Percentiles rank a stretch among this genome's conserved stretches.
These are phyloP conservation scores for Acmispon strigosus DNA, from an alignment of 306 rosid species.

Conservation along the genomic window DNA sequence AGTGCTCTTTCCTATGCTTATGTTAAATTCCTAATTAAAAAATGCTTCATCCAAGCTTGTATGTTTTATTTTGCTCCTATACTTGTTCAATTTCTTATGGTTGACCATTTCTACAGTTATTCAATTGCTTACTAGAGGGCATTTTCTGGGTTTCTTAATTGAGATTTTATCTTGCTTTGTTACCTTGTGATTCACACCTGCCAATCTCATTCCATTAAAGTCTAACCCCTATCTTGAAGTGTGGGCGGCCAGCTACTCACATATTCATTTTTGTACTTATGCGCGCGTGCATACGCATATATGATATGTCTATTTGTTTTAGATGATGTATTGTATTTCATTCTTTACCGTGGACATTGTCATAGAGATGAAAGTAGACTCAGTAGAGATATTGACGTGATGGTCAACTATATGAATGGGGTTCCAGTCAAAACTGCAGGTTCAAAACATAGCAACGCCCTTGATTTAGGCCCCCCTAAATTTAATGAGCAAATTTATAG, in stretches of 20 bases:
- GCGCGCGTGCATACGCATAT: neutral
- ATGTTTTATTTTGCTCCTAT: neutral
- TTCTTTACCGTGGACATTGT: conserved; percentile 27
- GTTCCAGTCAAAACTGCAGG: conserved; percentile 40
- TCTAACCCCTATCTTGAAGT: neutral
- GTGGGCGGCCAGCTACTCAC: neutral
- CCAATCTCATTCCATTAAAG: neutral
- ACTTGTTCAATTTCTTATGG: neutral
- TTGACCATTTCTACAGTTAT: neutral
- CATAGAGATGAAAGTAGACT: conserved; percentile 33
- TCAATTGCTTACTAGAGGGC: neutral
- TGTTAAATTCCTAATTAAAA: neutral
- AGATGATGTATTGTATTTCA: conserved; percentile 10
- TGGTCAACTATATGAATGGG: conserved; percentile 29
- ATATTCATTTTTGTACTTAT: neutral
- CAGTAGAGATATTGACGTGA: conserved; percentile 34
- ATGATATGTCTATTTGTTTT: neutral
- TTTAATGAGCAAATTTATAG: conserved; percentile 42
- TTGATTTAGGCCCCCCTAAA: conserved; percentile 40
- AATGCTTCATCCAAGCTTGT: neutral
- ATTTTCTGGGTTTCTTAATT: neutral
- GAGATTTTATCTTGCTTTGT: neutral
- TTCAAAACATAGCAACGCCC: conserved; percentile 31
- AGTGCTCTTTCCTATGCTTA: neutral
- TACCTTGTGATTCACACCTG: neutral